phyloP scores from a whole-genome alignment of 345 rosid species.

The Sisymbrium altissimum region DNA sequence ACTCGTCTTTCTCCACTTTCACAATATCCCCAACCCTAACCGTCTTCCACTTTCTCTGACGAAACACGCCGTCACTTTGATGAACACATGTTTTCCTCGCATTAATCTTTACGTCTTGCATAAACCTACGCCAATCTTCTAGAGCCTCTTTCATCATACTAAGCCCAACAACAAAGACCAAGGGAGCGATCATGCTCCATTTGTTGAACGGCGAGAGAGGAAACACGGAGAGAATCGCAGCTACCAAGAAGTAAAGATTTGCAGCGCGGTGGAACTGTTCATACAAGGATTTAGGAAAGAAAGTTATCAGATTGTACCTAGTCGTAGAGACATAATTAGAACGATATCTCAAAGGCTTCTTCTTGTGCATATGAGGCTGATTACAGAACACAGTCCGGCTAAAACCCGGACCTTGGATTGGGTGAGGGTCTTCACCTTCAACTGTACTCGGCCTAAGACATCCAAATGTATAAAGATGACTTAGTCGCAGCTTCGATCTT shows the following conservation, averaged over 20 bases:
- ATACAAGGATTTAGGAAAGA: constrained; percentile 82
- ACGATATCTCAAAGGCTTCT: constrained; percentile 66
- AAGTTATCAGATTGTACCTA: constrained; percentile 65
- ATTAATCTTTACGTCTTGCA: constrained; percentile 89
- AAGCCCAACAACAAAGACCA: constrained; percentile 84
- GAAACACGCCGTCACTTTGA: constrained; percentile 55
- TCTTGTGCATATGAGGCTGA: constrained; percentile 66
- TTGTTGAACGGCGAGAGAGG: constrained; percentile 80
- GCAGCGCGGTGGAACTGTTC: constrained; percentile 96
- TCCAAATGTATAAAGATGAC: constrained; percentile 77
- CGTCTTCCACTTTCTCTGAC: constrained; percentile 61
- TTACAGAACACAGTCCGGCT: constrained; percentile 79
- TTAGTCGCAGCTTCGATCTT: constrained; percentile 71
- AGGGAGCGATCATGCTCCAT: constrained; percentile 87
- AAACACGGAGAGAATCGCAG: constrained; percentile 72
- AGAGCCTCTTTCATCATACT: constrained; percentile 95
- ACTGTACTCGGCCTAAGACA: constrained; percentile 55
- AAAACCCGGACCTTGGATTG: constrained; percentile 64
- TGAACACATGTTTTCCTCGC: constrained; percentile 60
- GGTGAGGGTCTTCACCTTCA: constrained; percentile 46
- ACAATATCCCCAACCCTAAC: constrained; percentile 80
- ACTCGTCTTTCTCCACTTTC: constrained; percentile 86
- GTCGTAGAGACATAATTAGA: constrained; percentile 89
- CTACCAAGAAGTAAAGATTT: constrained; percentile 83
- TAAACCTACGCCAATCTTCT: constrained; percentile 95